phyloP scores from a whole-genome alignment of 176 grass and related monocot species.

The Ampelocalamus luodianensis region DNA sequence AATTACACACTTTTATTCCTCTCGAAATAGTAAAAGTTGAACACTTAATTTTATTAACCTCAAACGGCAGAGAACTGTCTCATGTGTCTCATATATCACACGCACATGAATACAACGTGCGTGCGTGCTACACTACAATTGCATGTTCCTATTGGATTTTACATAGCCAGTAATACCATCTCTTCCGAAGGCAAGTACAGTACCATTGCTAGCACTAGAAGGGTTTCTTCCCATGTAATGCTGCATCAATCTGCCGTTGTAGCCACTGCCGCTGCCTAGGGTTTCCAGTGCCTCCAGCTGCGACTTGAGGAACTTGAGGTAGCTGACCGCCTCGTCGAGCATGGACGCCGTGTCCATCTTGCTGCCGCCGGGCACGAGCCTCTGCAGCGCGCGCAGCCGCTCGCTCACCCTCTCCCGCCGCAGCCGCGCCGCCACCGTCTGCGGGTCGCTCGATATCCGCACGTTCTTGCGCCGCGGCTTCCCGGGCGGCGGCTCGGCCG shows the following conservation, averaged over 20 bases:
- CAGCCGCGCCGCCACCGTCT: slow-evolving; percentile 67
- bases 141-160: slow-evolving; percentile 44
- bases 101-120: not conserved
- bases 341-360: slow-evolving; percentile 91
- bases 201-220: not conserved
- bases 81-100: not conserved
- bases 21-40: not conserved
- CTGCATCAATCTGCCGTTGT: slow-evolving; percentile 24
- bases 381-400: slow-evolving; percentile 57
- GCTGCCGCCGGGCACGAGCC: slow-evolving; percentile 76
- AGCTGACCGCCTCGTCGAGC: slow-evolving; percentile 86
- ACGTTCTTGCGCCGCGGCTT: slow-evolving; percentile 62
- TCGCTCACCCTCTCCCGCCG: slow-evolving; percentile 59
- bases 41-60: slow-evolving; percentile 28
- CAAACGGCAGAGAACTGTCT: slow-evolving; percentile 34
- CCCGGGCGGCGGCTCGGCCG: slow-evolving; percentile 12
- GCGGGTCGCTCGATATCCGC: slow-evolving; percentile 70
- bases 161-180: slow-evolving; percentile 38
- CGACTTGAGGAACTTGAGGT: slow-evolving; percentile 86
- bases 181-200: slow-evolving; percentile 34
- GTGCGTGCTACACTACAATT: slow-evolving; percentile 2
- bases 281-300: slow-evolving; percentile 64
- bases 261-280: not conserved
- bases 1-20: slow-evolving; percentile 21
- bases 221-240: not conserved